Conservation (phyloP, 2,329 filamentous ascomycete genomes). For the Lasiodiplodia theobromae region DNA sequence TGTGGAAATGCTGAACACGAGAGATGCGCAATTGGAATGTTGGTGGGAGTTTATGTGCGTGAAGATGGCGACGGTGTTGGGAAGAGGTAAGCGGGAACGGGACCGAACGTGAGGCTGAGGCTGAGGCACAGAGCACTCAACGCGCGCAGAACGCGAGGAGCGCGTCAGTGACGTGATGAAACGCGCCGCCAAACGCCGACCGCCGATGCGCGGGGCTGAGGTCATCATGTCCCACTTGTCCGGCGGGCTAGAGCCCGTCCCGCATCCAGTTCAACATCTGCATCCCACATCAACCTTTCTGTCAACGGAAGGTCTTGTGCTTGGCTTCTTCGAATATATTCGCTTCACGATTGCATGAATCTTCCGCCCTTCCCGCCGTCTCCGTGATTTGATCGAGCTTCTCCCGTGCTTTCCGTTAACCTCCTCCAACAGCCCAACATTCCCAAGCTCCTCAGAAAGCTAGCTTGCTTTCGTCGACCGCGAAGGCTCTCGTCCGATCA, state of each 20-base stretch:
- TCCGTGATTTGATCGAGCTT: conserved; percentile 2
- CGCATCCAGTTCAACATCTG: conserved; percentile 1
- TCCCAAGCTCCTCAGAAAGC: not conserved
- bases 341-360: not conserved
- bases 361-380: not conserved
- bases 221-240: conserved; percentile 9
- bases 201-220: conserved; percentile 22
- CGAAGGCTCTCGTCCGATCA: not conserved
- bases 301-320: not conserved
- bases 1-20: conserved; percentile 2
- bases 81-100: not conserved
- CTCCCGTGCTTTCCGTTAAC: conserved; percentile 10
- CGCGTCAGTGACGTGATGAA: conserved; percentile 27
- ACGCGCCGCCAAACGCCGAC: conserved; percentile 14
- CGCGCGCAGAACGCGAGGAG: conserved; percentile 22
- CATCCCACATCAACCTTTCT: not conserved
- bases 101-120: conserved; percentile 8
- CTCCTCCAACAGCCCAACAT: conserved; percentile 10
- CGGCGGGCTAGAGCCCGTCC: not conserved
- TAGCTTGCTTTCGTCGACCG: conserved; percentile 11
- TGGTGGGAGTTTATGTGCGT: not conserved
- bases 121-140: conserved; percentile 11
- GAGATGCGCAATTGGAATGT: not conserved
- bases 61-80: not conserved
- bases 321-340: conserved; percentile 1